phyloP scores from a whole-genome alignment of 176 grass and related monocot genomes.

The Echinochloa phyllopogon region DNA sequence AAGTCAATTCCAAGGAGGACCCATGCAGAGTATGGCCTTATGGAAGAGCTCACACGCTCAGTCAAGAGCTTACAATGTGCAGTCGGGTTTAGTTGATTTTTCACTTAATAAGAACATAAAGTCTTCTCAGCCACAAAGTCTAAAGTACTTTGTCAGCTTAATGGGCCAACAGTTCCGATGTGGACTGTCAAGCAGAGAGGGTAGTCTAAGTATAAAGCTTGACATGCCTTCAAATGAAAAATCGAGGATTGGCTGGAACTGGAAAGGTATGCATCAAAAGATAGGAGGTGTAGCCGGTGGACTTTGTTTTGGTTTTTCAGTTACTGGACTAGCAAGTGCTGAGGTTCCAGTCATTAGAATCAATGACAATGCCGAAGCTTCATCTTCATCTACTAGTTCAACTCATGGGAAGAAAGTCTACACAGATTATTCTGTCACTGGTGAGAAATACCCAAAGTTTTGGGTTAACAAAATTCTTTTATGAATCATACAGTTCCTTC shows the following conservation, averaged over 20 bases:
- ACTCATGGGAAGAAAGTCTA: slow-evolving; percentile 83
- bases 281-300: slow-evolving; percentile 61
- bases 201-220: slow-evolving; percentile 58
- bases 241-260: slow-evolving; percentile 60
- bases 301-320: slow-evolving; percentile 71
- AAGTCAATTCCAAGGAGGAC: slow-evolving; percentile 52
- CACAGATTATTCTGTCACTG: slow-evolving; percentile 89
- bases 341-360: slow-evolving; percentile 56
- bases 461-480: neutral
- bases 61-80: slow-evolving; percentile 25
- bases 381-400: slow-evolving; percentile 43
- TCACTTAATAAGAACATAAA: slow-evolving; percentile 40
- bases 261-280: slow-evolving; percentile 52
- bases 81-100: slow-evolving; percentile 15
- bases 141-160: slow-evolving; percentile 66
- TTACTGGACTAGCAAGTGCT: slow-evolving; percentile 57
- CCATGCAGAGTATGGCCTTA: slow-evolving; percentile 27
- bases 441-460: slow-evolving; percentile 23
- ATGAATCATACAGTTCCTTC: neutral
- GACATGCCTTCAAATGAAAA: slow-evolving; percentile 42
- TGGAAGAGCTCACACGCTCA: slow-evolving; percentile 38
- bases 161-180: slow-evolving; percentile 61
- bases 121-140: slow-evolving; percentile 41
- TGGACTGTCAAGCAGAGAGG: slow-evolving; percentile 57
- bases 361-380: slow-evolving; percentile 25